phyloP scores from a whole-genome alignment of 495 filamentous ascomycete genomes.

The Aspergillus affinis region DNA sequence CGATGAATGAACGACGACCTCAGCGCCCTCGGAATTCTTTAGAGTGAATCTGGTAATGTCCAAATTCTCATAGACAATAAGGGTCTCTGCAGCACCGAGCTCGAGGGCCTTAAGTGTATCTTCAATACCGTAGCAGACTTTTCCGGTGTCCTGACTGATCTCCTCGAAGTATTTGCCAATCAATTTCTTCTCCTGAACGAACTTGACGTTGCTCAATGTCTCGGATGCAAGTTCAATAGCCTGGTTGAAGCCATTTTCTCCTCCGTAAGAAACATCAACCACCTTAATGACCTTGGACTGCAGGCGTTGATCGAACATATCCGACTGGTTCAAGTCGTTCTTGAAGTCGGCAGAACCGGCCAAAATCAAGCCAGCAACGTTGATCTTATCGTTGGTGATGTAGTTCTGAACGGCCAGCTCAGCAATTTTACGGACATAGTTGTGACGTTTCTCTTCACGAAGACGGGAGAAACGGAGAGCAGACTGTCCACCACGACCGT shows the following conservation, averaged over 20 bases:
- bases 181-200: constrained; percentile 99
- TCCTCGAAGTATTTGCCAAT: constrained; percentile 98
- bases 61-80: constrained; percentile 98
- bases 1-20: constrained; percentile 80
- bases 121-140: constrained; percentile 95
- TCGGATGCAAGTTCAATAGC: constrained; percentile 93
- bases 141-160: constrained; percentile 94
- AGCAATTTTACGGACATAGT: constrained; percentile 98
- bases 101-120: constrained; percentile 98
- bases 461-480: constrained; percentile 98
- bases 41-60: constrained; percentile 89
- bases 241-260: constrained; percentile 99
- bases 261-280: constrained; percentile 97
- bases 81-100: constrained; percentile 85
- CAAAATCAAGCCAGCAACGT: constrained; percentile 89
- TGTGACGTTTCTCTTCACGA: constrained; percentile 99
- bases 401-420: constrained; percentile 98
- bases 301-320: constrained; percentile 91
- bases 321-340: constrained; percentile 96
- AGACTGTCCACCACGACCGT: constrained; percentile 99
- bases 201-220: constrained; percentile 98
- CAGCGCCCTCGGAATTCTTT: constrained; percentile 68
- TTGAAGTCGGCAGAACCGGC: constrained; percentile 99
- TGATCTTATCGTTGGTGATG: constrained; percentile 96
- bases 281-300: constrained; percentile 97